Evolutionary conservation across 345 rosid genomes (phyloP), one percentile per base, ranked within the genome.

Genomic region (Aurinia saxatilis): DNA sequence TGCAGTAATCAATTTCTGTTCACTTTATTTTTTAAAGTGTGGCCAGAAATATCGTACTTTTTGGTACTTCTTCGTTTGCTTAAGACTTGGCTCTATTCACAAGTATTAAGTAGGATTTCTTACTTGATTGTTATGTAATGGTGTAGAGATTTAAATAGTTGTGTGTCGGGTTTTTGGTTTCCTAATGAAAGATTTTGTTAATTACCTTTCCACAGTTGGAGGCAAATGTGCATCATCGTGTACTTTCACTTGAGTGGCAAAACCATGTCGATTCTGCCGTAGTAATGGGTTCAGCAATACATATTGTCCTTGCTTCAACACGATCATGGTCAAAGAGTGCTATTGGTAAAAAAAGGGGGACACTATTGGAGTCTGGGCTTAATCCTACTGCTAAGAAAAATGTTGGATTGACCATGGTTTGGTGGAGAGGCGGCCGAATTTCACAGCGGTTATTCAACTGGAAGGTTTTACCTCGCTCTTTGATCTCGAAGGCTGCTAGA

Each of bases 341-440:
- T 18, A 57, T 78, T 78, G 79, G 85, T 73, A 84, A 77, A 72
- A 92, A 81, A 72, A 80, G 75, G 72, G 81, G 74, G 50, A 76
- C 73, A 65, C 10, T 60, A 50, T 64, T 74, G 25, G 87, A 88
- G 63, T 46, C 46, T 50, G 86, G 82, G 60, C 68, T 68, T 31
- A 83, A 78, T 50, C 82, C 81, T 50, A 71, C 81, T 48, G 51
- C 81, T 25, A 83, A 73, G 74, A 67, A 81, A 73, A 71, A 82
- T 33, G 75, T 81, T 52, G 97, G 90, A 64, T 77, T 85, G 57
- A 57, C 79, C 57, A 78, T 90, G 75, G 78, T 79, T 68, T 93
- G 97, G 97, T 85, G 97, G 97, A 93, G 99, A 63, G 99, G 99
- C 56, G 99, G 99, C 54, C 70, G 70, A 68, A 57, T 89, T 56